Conservation (phyloP, 495 filamentous ascomycete genomes). For the Aspergillus olivimuriae region DNA sequence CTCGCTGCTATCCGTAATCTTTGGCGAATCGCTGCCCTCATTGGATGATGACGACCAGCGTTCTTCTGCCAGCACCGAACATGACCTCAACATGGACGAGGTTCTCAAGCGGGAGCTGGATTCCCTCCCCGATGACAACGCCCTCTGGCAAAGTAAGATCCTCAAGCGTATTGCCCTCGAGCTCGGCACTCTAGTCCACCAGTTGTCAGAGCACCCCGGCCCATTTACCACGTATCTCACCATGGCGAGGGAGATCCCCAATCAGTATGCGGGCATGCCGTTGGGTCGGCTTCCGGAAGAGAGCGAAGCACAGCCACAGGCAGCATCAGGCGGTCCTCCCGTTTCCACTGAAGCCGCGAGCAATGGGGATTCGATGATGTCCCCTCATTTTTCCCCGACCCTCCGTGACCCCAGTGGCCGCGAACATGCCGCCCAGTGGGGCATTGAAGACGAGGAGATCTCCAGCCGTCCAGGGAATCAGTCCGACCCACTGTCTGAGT, state of each 20-base stretch:
- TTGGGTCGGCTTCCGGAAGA: slow-evolving; percentile 28
- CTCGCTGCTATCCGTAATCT: slow-evolving; percentile 70
- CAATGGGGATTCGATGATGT: slow-evolving; percentile 22
- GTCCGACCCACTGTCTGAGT: slow-evolving; percentile 27
- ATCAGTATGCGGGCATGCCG: slow-evolving; percentile 50
- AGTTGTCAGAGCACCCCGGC: slow-evolving; percentile 72
- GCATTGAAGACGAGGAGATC: slow-evolving; percentile 56
- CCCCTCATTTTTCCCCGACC: slow-evolving; percentile 42
- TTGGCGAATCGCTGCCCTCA: slow-evolving; percentile 73
- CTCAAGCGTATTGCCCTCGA: slow-evolving; percentile 81
- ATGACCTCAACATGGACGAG: slow-evolving; percentile 23
- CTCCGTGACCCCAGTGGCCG: slow-evolving; percentile 28
- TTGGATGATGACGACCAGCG: slow-evolving; percentile 27
- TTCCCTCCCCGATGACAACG: slow-evolving; percentile 35
- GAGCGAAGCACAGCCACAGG: slow-evolving; percentile 6
- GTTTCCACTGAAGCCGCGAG: slow-evolving; percentile 17
- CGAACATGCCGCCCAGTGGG: slow-evolving; percentile 57
- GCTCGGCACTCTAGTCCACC: slow-evolving; percentile 74
- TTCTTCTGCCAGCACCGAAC: slow-evolving; percentile 7
- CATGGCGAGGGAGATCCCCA: slow-evolving; percentile 32
- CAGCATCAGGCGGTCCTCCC: slow-evolving; percentile 13
- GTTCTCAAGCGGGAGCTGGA: slow-evolving; percentile 29
- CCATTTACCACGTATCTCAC: slow-evolving; percentile 72
- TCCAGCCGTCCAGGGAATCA: slow-evolving; percentile 7
- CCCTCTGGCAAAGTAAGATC: slow-evolving; percentile 67